Conservation (phyloP, 371 early-diverging fungal genomes). For the Mucor irregularis region DNA sequence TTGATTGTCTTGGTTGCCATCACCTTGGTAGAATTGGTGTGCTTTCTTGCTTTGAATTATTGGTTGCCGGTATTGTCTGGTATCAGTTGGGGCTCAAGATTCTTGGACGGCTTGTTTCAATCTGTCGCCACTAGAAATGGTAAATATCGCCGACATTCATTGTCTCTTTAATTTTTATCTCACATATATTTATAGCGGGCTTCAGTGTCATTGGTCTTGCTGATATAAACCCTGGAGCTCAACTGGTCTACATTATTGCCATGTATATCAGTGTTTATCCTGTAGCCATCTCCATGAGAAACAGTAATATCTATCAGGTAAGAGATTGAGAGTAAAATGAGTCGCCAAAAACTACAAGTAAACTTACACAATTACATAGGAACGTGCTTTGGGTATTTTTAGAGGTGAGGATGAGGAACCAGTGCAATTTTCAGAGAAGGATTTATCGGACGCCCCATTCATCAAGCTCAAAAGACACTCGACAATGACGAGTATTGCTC, state of each 20-base stretch:
- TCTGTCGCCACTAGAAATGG: constrained; percentile 51
- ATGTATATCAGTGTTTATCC: constrained; percentile 59
- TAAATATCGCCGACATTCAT: constrained; percentile 8
- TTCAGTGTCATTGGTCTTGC: constrained; percentile 42
- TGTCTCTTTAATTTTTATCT: background rate
- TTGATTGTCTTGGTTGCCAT: constrained; percentile 39
- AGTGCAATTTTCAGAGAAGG: constrained; percentile 28
- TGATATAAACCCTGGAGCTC: constrained; percentile 48
- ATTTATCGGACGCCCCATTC: constrained; percentile 31
- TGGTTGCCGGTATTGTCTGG: constrained; percentile 42
- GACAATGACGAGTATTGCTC: constrained; percentile 43
- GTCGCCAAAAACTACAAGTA: background rate
- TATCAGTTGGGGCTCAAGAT: constrained; percentile 43
- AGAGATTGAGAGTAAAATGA: background rate
- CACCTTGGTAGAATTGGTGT: constrained; percentile 30
- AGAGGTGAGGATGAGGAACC: constrained; percentile 37
- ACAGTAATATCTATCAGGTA: constrained; percentile 55
- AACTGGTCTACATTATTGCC: constrained; percentile 48
- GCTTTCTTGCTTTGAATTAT: constrained; percentile 45
- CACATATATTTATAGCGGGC: constrained; percentile 30
- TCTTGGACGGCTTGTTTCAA: constrained; percentile 51
- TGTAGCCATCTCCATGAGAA: constrained; percentile 53
- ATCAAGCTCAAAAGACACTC: constrained; percentile 38
- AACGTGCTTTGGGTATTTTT: constrained; percentile 50
- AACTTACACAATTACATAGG: constrained; percentile 12